Evolutionary conservation across 495 filamentous ascomycete genomes (phyloP).

Genomic region (Pseudevernia furfuracea): DNA sequence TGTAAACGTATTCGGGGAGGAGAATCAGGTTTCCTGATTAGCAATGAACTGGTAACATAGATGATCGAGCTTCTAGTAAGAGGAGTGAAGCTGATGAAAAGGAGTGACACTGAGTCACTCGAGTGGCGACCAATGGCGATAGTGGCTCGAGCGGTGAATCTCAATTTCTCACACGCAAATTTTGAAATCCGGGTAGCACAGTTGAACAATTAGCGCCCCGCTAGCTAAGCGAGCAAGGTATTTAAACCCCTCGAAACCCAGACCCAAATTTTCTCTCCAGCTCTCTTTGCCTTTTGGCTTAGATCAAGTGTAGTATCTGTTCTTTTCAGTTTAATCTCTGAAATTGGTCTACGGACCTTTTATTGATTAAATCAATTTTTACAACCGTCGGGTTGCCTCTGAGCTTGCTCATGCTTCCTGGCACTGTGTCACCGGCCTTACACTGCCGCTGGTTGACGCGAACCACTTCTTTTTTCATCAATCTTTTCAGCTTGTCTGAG

Average conservation of each 20-base stretch:
- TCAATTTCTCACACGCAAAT: too few species aligned
- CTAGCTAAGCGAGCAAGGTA: background rate
- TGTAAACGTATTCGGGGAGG: too few species aligned
- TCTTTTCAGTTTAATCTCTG: conserved; percentile 96
- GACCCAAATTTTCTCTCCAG: conserved; percentile 24
- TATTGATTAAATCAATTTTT: conserved; percentile 85
- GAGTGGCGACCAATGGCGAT: too few species aligned
- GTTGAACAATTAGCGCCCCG: background rate
- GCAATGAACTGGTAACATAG: too few species aligned
- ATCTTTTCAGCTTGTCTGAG: conserved; percentile 47
- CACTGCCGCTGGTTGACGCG: conserved; percentile 82
- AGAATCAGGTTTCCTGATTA: too few species aligned
- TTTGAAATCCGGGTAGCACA: background rate
- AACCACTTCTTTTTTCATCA: conserved; percentile 54
- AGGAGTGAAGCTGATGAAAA: too few species aligned
- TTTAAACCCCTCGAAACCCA: background rate
- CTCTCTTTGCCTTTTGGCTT: conserved; percentile 61
- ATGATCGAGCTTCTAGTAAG: too few species aligned
- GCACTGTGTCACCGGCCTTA: conserved; percentile 82
- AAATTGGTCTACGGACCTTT: conserved; percentile 61
- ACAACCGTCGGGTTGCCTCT: conserved; percentile 52
- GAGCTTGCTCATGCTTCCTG: conserved; percentile 68
- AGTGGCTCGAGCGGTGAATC: too few species aligned
- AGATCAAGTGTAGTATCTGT: conserved; percentile 99
- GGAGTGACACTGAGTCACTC: too few species aligned